Conservation (phyloP, 73 alveolate genomes). For the Breviolum minutum region DNA sequence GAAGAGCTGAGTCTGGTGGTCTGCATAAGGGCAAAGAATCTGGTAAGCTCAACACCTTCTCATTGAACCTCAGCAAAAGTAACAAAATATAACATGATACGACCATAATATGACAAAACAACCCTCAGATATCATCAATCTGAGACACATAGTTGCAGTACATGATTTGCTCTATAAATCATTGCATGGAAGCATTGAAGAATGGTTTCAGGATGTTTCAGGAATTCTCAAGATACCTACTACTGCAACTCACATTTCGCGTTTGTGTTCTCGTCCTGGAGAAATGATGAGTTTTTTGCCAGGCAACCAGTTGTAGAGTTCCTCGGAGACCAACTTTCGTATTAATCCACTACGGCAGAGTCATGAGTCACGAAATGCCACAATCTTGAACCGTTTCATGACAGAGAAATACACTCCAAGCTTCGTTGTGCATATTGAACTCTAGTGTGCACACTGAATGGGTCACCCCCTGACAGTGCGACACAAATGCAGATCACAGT, state of each 20-base stretch:
- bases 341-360: too few relatives aligned
- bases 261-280: too few relatives aligned
- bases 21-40: conserved; percentile 76
- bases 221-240: too few relatives aligned
- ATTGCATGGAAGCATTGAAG: too few relatives aligned
- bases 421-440: conserved; percentile 97
- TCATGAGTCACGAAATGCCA: too few relatives aligned
- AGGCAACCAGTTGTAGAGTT: conserved; percentile 21
- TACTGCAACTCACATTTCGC: too few relatives aligned
- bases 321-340: background rate
- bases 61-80: conserved; percentile 90
- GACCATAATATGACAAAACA: background rate
- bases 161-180: too few relatives aligned
- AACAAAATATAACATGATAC: background rate
- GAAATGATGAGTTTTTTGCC: too few relatives aligned
- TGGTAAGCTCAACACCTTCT: conserved; percentile 95
- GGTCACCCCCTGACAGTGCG: conserved; percentile 96
- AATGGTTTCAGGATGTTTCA: too few relatives aligned
- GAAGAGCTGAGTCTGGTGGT: conserved; percentile 70
- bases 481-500: background rate
- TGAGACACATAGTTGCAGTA: too few relatives aligned
- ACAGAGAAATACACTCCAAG: background rate
- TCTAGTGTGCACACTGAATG: conserved; percentile 98
- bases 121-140: background rate
- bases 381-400: too few relatives aligned